phyloP scores from a whole-genome alignment of 192 early-diverging fungal genomes.

The Coemansia sp. region DNA sequence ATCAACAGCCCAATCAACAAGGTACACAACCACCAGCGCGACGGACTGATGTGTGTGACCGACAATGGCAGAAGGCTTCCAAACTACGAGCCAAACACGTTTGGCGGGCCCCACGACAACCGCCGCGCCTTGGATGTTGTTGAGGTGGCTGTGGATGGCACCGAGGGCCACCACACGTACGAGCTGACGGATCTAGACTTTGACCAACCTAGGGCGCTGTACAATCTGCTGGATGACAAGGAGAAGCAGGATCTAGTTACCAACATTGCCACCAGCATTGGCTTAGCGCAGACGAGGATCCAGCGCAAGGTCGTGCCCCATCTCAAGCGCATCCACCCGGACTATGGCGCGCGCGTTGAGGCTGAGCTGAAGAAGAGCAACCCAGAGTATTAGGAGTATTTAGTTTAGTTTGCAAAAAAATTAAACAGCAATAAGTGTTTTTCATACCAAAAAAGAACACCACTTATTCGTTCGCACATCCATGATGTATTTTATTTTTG shows the following conservation, averaged over 20 bases:
- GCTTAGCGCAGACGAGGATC: conserved; percentile 52
- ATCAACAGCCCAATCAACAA: conserved; percentile 59
- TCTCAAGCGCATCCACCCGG: conserved; percentile 58
- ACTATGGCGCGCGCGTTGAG: conserved; percentile 59
- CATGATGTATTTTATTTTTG: no score
- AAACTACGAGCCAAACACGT: conserved; percentile 63
- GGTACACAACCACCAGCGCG: conserved; percentile 66
- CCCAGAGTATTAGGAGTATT: not conserved
- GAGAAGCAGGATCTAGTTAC: conserved; percentile 55
- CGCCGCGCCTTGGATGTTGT: conserved; percentile 22
- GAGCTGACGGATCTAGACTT: conserved; percentile 61
- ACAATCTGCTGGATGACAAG: conserved; percentile 31
- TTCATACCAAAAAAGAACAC: no score
- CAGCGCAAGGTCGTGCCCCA: conserved; percentile 59
- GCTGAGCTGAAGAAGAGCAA: conserved; percentile 17
- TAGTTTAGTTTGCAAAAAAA: no score
- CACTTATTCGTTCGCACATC: no score
- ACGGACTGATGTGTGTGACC: conserved; percentile 58
- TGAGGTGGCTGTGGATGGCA: conserved; percentile 33
- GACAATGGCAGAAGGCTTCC: conserved; percentile 58
- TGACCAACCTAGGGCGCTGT: conserved; percentile 60
- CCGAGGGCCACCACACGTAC: conserved; percentile 52
- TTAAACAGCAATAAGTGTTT: no score
- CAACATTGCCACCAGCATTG: conserved; percentile 58
- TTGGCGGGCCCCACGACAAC: conserved; percentile 53